Conservation (phyloP, 2,329 filamentous ascomycete genomes). For the Neophaeococcomyces aloes region DNA sequence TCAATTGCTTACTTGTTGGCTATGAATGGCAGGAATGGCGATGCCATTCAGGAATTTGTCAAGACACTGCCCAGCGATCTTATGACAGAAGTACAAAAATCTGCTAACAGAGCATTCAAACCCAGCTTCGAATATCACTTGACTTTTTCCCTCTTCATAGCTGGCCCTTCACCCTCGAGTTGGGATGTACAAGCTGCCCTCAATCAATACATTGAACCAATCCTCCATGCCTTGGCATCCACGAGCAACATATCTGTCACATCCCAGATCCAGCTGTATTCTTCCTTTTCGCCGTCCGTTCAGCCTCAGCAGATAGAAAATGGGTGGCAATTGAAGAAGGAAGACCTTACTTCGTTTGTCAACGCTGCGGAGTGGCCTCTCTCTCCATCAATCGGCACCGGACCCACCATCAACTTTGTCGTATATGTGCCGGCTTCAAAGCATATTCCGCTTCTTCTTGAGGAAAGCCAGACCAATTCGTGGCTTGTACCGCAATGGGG, state of each 20-base stretch:
- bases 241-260: conserved; percentile 96
- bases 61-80: conserved; percentile 35
- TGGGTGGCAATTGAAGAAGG: conserved; percentile 51
- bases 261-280: conserved; percentile 91
- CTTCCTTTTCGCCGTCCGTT: conserved; percentile 54
- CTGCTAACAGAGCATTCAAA: conserved; percentile 75
- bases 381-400: conserved; percentile 77
- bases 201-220: conserved; percentile 66
- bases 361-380: conserved; percentile 97
- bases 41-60: conserved; percentile 25
- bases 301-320: conserved; percentile 44
- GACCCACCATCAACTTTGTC: conserved; percentile 92
- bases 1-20: conserved; percentile 67
- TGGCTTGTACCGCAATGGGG: conserved; percentile 98
- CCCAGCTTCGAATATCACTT: conserved; percentile 91
- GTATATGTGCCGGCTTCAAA: conserved; percentile 70
- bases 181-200: conserved; percentile 87
- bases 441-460: conserved; percentile 50
- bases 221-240: conserved; percentile 64
- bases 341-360: conserved; percentile 87
- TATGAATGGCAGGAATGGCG: conserved; percentile 28
- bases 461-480: conserved; percentile 54
- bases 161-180: conserved; percentile 62
- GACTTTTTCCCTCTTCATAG: conserved; percentile 89
- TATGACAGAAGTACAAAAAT: conserved; percentile 50